Percentiles rank a stretch among this genome's conserved stretches.
Conservation (phyloP, 169 alveolate genomes). For the Cryptosporidium parvum region DNA sequence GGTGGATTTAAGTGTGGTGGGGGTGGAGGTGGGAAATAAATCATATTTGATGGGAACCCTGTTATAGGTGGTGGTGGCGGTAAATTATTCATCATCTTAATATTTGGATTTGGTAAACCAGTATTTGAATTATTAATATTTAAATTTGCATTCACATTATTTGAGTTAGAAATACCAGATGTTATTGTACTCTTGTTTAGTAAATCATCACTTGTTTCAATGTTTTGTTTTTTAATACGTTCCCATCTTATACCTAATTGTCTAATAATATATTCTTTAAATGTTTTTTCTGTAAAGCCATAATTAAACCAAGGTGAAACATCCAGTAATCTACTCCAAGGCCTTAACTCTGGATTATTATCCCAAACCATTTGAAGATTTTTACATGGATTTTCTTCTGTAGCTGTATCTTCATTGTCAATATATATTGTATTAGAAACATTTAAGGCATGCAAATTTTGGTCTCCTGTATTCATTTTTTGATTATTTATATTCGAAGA, state of each 20-base stretch:
- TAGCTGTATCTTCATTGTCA: conserved; percentile 30
- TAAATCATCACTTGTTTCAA: conserved; percentile 56
- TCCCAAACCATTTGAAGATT: conserved; percentile 64
- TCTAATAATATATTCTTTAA: conserved; percentile 62
- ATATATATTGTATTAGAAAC: conserved; percentile 26
- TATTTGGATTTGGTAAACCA: not conserved
- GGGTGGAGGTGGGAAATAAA: not conserved
- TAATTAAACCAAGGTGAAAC: conserved; percentile 70
- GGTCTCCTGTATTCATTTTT: not conserved
- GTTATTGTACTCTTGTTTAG: not conserved
- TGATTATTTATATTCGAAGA: not conserved
- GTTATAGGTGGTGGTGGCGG: not conserved
- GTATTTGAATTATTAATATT: not conserved
- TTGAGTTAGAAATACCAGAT: not conserved
- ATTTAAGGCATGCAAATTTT: not conserved
- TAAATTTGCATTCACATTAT: conserved; percentile 1
- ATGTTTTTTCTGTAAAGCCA: conserved; percentile 62
- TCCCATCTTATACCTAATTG: conserved; percentile 67
- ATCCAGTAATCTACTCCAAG: conserved; percentile 69
- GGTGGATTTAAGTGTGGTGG: not conserved
- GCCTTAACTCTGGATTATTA: conserved; percentile 31
- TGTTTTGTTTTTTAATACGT: conserved; percentile 57
- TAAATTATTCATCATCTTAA: not conserved
- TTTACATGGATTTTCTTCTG: conserved; percentile 35
- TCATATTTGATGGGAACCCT: conserved; percentile 3